phyloP scores from a whole-genome alignment of 768 basidiomycete species.

The Boletus bicolor region DNA sequence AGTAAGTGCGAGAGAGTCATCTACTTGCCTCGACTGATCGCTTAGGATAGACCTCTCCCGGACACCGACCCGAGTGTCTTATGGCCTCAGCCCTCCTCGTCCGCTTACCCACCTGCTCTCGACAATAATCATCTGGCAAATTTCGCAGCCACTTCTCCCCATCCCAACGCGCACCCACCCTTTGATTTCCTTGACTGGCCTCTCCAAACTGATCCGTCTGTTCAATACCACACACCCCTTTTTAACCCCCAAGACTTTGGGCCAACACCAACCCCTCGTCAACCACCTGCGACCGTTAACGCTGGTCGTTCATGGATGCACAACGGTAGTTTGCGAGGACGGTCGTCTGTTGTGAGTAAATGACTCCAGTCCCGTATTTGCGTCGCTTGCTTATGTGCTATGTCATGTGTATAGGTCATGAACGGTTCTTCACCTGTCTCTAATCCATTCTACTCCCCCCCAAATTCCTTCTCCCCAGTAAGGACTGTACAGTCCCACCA shows the following conservation, averaged over 20 bases:
- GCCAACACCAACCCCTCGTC: not conserved
- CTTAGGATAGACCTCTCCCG: not conserved
- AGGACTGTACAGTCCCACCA: not conserved
- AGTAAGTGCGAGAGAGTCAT: not conserved
- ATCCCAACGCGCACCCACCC: not conserved
- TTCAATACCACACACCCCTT: not conserved
- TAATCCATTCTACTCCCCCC: too few species aligned
- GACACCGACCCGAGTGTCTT: not conserved
- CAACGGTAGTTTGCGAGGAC: not conserved
- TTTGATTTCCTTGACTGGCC: not conserved
- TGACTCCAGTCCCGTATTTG: too few species aligned
- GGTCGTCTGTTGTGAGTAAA: not conserved
- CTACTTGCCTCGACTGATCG: not conserved
- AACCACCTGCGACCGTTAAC: accelerated
- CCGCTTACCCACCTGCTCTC: too few species aligned
- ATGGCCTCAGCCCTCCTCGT: not conserved
- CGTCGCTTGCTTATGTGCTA: not conserved
- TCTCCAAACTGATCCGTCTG: not conserved
- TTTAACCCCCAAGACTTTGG: not conserved
- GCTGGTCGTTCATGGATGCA: too few species aligned
- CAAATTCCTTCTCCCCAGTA: not conserved
- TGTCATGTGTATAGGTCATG: not conserved
- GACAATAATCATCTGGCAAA: not conserved
- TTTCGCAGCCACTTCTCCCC: not conserved
- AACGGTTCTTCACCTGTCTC: not conserved